phyloP scores from a whole-genome alignment of 2,329 filamentous ascomycete genomes.

The Penicillium oxalicum region DNA sequence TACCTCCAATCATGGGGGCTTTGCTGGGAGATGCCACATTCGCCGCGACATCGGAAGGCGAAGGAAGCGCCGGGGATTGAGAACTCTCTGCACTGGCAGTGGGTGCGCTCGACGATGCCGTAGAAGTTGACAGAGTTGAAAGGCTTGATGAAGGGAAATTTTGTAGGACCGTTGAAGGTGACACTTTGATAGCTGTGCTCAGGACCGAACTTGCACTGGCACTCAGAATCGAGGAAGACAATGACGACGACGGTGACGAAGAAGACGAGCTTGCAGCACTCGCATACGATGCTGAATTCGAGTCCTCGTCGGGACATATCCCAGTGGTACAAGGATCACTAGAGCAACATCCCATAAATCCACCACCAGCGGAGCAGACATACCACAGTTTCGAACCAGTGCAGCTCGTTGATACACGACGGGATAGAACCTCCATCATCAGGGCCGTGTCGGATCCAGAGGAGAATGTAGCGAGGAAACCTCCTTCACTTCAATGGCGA shows the following conservation, averaged over 20 bases:
- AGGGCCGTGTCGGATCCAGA: not conserved
- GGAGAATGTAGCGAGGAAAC: not conserved
- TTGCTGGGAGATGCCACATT: not conserved
- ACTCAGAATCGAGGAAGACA: too few species aligned
- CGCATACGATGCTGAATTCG: not conserved
- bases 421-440: not conserved
- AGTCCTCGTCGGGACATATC: constrained; percentile 23
- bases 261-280: not conserved
- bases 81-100: not conserved
- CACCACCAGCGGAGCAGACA: constrained; percentile 17
- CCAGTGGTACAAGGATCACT: constrained; percentile 27
- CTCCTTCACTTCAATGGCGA: too few species aligned
- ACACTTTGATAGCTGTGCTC: too few species aligned
- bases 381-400: constrained; percentile 19
- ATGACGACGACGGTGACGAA: too few species aligned
- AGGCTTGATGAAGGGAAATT: too few species aligned
- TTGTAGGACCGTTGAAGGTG: too few species aligned
- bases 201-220: too few species aligned
- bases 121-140: not conserved
- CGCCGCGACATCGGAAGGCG: not conserved
- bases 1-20: constrained; percentile 22
- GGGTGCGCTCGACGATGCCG: not conserved
- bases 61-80: not conserved
- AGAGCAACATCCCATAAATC: constrained; percentile 30
- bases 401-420: not conserved